Percentiles rank a stretch among this genome's conserved stretches.
Conservation (phyloP, 495 filamentous ascomycete species). For the Tuber brumale region DNA sequence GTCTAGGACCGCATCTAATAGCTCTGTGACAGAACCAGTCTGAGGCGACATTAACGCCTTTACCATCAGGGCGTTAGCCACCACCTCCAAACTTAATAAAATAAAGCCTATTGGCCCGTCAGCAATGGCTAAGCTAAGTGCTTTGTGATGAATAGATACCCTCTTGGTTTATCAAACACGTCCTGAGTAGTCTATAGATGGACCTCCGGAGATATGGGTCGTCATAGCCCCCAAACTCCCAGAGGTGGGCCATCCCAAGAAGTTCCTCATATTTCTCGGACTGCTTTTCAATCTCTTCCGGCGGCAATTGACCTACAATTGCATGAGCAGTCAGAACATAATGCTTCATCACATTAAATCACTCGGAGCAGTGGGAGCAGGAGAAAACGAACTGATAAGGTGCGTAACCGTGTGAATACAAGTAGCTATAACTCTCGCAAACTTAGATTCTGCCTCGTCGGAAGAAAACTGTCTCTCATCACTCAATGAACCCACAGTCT, state of each 20-base stretch:
- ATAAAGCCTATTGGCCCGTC: constrained; percentile 52
- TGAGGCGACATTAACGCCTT: constrained; percentile 65
- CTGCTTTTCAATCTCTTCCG: constrained; percentile 51
- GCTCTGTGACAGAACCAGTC: constrained; percentile 62
- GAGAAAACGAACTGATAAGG: constrained; percentile 44
- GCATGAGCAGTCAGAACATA: neutral
- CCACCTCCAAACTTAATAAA: constrained; percentile 49
- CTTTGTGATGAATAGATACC: constrained; percentile 10
- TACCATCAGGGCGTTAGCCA: constrained; percentile 61
- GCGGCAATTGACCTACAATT: constrained; percentile 28
- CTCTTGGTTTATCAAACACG: constrained; percentile 5
- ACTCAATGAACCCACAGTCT: constrained; percentile 73
- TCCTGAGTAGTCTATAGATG: constrained; percentile 58
- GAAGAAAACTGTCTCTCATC: constrained; percentile 75
- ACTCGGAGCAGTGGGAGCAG: neutral
- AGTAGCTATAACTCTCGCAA: constrained; percentile 67
- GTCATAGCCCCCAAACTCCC: constrained; percentile 61
- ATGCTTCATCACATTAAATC: constrained; percentile 9
- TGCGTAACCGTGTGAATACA: constrained; percentile 54
- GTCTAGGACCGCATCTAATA: constrained; percentile 55
- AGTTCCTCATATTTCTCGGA: constrained; percentile 51
- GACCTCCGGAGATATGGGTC: constrained; percentile 68
- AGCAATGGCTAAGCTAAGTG: constrained; percentile 45
- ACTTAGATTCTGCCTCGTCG: constrained; percentile 80
- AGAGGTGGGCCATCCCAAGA: constrained; percentile 61